Percentiles rank a stretch among this genome's conserved stretches.
phyloP scores from a whole-genome alignment of 495 filamentous ascomycete genomes.

The Parathielavia appendiculata region DNA sequence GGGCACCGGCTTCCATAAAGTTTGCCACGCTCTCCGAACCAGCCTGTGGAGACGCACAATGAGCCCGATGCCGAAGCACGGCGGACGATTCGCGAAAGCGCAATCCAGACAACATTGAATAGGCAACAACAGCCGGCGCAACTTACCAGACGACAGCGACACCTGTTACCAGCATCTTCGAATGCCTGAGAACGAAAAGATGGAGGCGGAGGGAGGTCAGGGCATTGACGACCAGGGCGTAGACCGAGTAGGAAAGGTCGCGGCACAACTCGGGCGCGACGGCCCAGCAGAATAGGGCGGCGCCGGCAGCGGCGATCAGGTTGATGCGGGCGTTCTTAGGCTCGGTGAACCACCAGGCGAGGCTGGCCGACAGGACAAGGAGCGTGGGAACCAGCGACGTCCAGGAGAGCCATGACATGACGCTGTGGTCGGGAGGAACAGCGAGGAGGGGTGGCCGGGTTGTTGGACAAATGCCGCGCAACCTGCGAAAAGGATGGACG shows the following conservation, averaged over 20 bases:
- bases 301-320: conserved; percentile 42
- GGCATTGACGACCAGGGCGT: conserved; percentile 33
- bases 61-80: conserved; percentile 11
- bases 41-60: conserved; percentile 52
- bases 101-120: background rate
- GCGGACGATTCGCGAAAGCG: background rate
- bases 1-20: conserved; percentile 82
- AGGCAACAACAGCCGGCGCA: background rate
- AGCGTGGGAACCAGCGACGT: conserved; percentile 45
- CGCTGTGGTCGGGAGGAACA: conserved; percentile 31
- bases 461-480: conserved; percentile 4
- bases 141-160: conserved; percentile 44
- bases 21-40: conserved; percentile 72
- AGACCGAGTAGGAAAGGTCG: conserved; percentile 35
- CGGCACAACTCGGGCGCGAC: conserved; percentile 41
- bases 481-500: conserved; percentile 6
- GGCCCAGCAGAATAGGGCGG: conserved; percentile 44
- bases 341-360: conserved; percentile 48
- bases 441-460: conserved; percentile 8
- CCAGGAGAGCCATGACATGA: conserved; percentile 50
- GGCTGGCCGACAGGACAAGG: conserved; percentile 45
- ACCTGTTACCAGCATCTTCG: conserved; percentile 45
- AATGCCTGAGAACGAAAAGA: conserved; percentile 35
- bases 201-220: conserved; percentile 37
- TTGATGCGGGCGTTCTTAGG: conserved; percentile 44